Base-by-base conservation (phyloP, 1,284 basidiomycete species). In the Microbotryum lychnidis-dioicae region DNA sequence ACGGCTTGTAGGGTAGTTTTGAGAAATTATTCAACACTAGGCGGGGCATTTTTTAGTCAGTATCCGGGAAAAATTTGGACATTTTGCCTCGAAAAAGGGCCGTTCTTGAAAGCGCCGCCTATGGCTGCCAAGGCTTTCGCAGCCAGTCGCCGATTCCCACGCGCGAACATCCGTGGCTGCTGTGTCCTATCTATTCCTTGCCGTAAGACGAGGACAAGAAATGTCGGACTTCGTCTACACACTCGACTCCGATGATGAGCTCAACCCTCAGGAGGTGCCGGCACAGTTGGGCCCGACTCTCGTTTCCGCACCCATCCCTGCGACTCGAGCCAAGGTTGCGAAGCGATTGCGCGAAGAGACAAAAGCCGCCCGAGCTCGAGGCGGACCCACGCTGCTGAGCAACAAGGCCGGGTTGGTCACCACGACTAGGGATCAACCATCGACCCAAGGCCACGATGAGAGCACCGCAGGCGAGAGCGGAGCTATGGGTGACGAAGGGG, bases 231-330 rank as follows among this genome's bases (percentile, higher is more conserved):
- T 86, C 77, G 79, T 89, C 53, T 83, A 87, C 82, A 91, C 89
- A 0, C 80, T 91, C 61, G 86, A 87, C 68, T 89, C 88, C 37
- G 88, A 89, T 69, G 78, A 78, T 27, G 87, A 90, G 72, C 81
- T 59, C 61, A 12, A 62, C 59, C 42, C 64, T 57, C 51, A 65
- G 62, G 55, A 61, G 56, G 53, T 65, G 56, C 10, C 14, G 29
- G 20, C 42, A 52, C 25, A 29, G 56, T 46, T 51, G 21, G 33
- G 47, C 56, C 56, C 9, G 18, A 6, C 0, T 31, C n/a, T 37
- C 27, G 14, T 21, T 42, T 47, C 21, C n/a, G 5, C 7, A 25
- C 16, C 46, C 23, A 21, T 23, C 27, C 37, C 37, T 42, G 9
- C 18, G 14, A n/a, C 49, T 46, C 56, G 45, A 54, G 48, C 29